Percentiles rank a stretch among this genome's conserved stretches.
Conservation (phyloP, 2,329 filamentous ascomycete species). For the Cercospora canescens region DNA sequence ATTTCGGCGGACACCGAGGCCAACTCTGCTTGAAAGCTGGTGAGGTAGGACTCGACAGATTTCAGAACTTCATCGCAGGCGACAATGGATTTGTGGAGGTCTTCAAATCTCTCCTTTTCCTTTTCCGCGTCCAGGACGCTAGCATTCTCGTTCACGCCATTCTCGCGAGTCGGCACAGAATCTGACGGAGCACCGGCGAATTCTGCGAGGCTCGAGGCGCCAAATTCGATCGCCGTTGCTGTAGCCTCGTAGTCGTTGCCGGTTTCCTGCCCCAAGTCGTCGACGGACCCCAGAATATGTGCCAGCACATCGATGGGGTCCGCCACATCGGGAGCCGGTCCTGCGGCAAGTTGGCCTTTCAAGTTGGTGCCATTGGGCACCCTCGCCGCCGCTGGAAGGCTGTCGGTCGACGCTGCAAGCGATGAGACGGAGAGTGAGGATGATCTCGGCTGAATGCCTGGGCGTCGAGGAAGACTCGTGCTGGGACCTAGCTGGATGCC, state of each 20-base stretch:
- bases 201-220: conserved; percentile 71
- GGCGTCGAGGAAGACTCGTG: conserved; percentile 62
- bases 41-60: conserved; percentile 89
- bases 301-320: conserved; percentile 73
- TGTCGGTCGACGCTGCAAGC: conserved; percentile 73
- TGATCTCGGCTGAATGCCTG: conserved; percentile 66
- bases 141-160: conserved; percentile 18
- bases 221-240: conserved; percentile 74
- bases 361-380: conserved; percentile 68
- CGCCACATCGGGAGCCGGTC: conserved; percentile 56
- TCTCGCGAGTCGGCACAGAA: conserved; percentile 29
- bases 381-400: conserved; percentile 66
- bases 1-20: conserved; percentile 93
- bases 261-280: conserved; percentile 32
- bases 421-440: conserved; percentile 76
- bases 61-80: conserved; percentile 91
- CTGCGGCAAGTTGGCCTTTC: conserved; percentile 56
- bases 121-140: conserved; percentile 61
- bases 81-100: conserved; percentile 82
- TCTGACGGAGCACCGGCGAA: conserved; percentile 52
- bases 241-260: conserved; percentile 46
- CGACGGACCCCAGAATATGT: conserved; percentile 52
- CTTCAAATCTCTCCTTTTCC: conserved; percentile 83
- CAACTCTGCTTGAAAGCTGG: conserved; percentile 90
- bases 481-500: conserved; percentile 69